Percentiles rank a stretch among this genome's conserved stretches.
phyloP scores from a whole-genome alignment of 148 eudicot species.

The Rhododendron vialii region DNA sequence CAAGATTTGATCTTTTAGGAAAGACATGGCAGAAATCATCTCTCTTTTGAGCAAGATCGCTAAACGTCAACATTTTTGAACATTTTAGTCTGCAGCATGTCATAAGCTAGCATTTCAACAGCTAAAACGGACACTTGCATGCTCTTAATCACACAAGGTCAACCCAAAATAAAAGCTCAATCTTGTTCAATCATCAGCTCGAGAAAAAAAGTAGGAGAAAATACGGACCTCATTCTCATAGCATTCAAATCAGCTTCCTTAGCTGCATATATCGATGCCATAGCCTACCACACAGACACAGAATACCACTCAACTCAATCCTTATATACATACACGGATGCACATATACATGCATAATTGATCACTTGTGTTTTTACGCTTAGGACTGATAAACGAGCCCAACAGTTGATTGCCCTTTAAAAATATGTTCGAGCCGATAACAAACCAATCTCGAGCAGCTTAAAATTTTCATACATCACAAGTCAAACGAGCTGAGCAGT shows the following conservation, averaged over 20 bases:
- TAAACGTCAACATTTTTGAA: not conserved
- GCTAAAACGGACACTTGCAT: not conserved
- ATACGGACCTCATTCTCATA: conserved; percentile 58
- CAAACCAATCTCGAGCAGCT: too few species aligned
- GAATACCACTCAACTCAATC: not conserved
- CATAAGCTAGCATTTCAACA: not conserved
- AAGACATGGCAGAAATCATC: not conserved
- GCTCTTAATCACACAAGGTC: not conserved
- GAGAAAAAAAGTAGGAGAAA: not conserved
- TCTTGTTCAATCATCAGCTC: not conserved
- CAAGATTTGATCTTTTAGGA: not conserved
- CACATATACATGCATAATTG: conserved; percentile 15
- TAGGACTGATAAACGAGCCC: conserved; percentile 20
- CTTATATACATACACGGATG: not conserved
- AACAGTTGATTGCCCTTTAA: not conserved
- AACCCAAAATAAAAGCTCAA: not conserved
- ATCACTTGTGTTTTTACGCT: conserved; percentile 74
- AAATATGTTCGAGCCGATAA: too few species aligned
- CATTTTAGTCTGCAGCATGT: not conserved
- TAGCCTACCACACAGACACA: conserved; percentile 41
- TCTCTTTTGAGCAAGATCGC: not conserved
- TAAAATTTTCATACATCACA: too few species aligned
- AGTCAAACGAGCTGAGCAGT: too few species aligned
- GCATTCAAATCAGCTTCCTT: conserved; percentile 93
- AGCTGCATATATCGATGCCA: conserved; percentile 90